Evolutionary conservation across 208 protist species (phyloP).

Genomic region (Lotmaria passim): DNA sequence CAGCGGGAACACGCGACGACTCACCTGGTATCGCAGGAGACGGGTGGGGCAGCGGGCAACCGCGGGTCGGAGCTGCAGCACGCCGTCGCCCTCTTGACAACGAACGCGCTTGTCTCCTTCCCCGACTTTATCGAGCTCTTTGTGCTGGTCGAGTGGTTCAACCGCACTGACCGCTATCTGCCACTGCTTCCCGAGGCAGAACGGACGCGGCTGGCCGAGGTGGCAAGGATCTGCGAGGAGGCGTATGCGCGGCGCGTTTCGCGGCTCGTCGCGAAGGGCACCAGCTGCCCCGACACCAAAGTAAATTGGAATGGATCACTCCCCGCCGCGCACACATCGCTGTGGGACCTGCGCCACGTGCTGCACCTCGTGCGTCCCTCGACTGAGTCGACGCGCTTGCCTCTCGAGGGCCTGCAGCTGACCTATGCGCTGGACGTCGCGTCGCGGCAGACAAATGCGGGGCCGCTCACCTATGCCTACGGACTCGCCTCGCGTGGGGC

Average conservation of each 20-base stretch:
- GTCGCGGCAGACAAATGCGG: conserved; percentile 46
- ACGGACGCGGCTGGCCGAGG: conserved; percentile 8
- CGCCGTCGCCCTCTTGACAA: neutral
- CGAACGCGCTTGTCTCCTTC: conserved; percentile 27
- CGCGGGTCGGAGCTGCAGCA: neutral
- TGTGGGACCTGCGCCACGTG: conserved; percentile 40
- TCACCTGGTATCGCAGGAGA: too few relatives aligned
- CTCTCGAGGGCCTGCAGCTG: conserved; percentile 47
- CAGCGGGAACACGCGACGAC: conserved; percentile 21
- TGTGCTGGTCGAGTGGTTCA: conserved; percentile 59
- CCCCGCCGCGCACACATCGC: neutral
- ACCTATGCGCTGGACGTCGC: conserved; percentile 71
- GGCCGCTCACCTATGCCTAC: conserved; percentile 75
- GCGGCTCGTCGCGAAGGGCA: neutral
- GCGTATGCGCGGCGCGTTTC: conserved; percentile 12
- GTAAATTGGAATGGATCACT: too few relatives aligned
- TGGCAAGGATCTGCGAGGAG: conserved; percentile 5
- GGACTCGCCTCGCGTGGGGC: conserved; percentile 48
- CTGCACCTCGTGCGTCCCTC: conserved; percentile 12
- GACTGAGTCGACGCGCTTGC: conserved; percentile 27
- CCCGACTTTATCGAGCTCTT: conserved; percentile 58
- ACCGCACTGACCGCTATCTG: conserved; percentile 30
- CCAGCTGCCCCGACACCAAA: neutral
- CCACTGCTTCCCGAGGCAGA: conserved; percentile 30
- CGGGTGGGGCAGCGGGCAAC: neutral